These are phyloP conservation scores for Bretziella fagacearum DNA, from an alignment of 2,329 filamentous ascomycete species.

Conservation along the genomic window DNA sequence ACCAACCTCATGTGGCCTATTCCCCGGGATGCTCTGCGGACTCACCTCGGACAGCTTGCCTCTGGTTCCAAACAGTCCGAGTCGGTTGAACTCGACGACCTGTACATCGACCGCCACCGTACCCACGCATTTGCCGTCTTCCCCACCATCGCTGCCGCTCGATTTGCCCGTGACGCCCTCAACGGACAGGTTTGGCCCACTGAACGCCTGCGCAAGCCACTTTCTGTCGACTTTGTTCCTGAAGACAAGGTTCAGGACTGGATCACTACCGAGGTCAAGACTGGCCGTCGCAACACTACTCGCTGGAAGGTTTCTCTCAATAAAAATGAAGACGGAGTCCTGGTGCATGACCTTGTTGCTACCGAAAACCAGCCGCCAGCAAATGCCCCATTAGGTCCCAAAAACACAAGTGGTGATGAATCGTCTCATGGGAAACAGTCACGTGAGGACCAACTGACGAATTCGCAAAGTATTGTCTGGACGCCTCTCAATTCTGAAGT, in stretches of 20 bases:
- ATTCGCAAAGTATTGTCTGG: slow-evolving; percentile 7
- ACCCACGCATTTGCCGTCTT: slow-evolving; percentile 79
- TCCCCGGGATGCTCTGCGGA: slow-evolving; percentile 46
- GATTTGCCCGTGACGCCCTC: slow-evolving; percentile 55
- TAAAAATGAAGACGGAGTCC: slow-evolving; percentile 33
- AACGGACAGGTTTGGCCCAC: slow-evolving; percentile 75
- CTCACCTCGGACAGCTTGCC: slow-evolving; percentile 54
- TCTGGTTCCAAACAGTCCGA: slow-evolving; percentile 34
- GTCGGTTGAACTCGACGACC: slow-evolving; percentile 42
- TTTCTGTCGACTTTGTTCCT: slow-evolving; percentile 85
- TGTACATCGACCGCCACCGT: slow-evolving; percentile 70
- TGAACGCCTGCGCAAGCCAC: slow-evolving; percentile 63
- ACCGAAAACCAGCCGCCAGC: slow-evolving; percentile 12
- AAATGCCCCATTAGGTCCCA: slow-evolving; percentile 7
- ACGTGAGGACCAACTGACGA: neutral
- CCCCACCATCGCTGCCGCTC: slow-evolving; percentile 49
- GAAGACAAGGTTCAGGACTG: slow-evolving; percentile 54
- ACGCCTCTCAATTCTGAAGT: slow-evolving; percentile 11
- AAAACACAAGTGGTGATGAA: neutral
- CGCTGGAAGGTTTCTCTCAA: slow-evolving; percentile 64
- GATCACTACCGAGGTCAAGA: slow-evolving; percentile 50
- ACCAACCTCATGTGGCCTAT: slow-evolving; percentile 80
- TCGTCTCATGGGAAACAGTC: neutral
- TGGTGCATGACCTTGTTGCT: slow-evolving; percentile 35
- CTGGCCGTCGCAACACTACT: slow-evolving; percentile 22